Evolutionary conservation across 768 basidiomycete species (phyloP), one percentile per base, ranked within the genome.

Genomic region (Lactifluus hygrophoroides): DNA sequence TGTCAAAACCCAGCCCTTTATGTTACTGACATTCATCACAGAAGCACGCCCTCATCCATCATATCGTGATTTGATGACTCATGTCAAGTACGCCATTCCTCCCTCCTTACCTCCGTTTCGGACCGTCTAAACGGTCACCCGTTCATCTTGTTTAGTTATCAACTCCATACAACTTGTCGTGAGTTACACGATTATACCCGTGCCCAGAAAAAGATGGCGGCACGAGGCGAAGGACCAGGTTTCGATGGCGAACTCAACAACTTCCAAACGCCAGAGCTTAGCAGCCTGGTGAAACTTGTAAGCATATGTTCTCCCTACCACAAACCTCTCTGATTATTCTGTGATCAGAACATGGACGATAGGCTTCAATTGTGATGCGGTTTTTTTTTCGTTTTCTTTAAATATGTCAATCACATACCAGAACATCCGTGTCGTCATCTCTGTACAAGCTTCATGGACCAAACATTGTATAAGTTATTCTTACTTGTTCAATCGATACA

Each of bases 211-310:
- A 52, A 35, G 50, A 58, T 40, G 34, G 45, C 43, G 7, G 44
- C 32, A 11, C 56, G 45, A 7, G 60, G 60, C 3, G 35, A 59
- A 42, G 60, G 56, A 13, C 14, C n/a, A 2, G 51, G 49, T 11
- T 58, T 57, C 5, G 60, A 57, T 14, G 60, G 60, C 1, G 60
- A 61, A 35, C 25, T 58, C 8, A 56, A 48, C 46, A 61, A 61
- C 27, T 61, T 61, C 25, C 60, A 61, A 25, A 46, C 23, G 14
- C 60, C 60, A 14, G 51, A 52, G 38, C 51, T 61, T 23, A 61
- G 57, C 9, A 61, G 57, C 32, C 23, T 61, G 19, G 8, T 38
- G n/a, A 61, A 43, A 23, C 57, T 61, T 6, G 60, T 61, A n/a
- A 32, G 57, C 17, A 14, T 44, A 11, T 21, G 11, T 32, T 44